Base-by-base conservation (phyloP, 208 protist genomes). In the Phytomonas serpens region DNA sequence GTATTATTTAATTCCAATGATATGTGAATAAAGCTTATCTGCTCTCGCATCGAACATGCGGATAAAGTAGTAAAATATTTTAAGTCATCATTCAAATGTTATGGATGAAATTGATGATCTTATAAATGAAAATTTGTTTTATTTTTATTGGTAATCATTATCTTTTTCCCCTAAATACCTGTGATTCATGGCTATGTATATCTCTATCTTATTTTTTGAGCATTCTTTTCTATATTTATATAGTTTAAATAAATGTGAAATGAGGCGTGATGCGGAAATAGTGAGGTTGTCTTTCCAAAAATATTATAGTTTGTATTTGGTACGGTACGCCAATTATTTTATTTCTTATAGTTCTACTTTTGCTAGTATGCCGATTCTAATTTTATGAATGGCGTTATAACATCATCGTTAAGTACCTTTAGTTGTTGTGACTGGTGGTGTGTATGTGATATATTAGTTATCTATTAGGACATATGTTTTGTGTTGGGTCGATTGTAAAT, bases 251-350 rank as follows among this genome's bases (percentile, higher is more conserved):
- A 51, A 51, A 34, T 66, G 62, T 66, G 16, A 66, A 19, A 11
- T 40, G 34, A 66, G 62, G 3, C 14, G 14, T 1, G 34, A 40
- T 14, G 34, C 16, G 9, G 3, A 66, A 66, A 38, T 66, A 11
- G 14, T n/a, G 16, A 11, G 62, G 32, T n/a, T 11, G 9, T 66
- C 9, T 23, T 23, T 66, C 14, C 14, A 40, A 13, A 40, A 66
- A 13, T 0, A 66, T 38, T 11, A 74, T 30, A 30, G 14, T 62
- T 61, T 14, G 3, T 61, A 40, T 16, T n/a, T 69, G 36, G 11
- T 75, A 29, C 6, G 72, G 61, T 31, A 30, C 5, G 64, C 11
- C 42, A 30, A 16, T 40, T 36, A 19, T 61, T 73, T 33, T 72
- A 68, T 42, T 74, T 34, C 52, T 36, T n/a, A 64, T 11, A 16